Base-by-base conservation (phyloP, 495 filamentous ascomycete species). In the Neurospora sp. region DNA sequence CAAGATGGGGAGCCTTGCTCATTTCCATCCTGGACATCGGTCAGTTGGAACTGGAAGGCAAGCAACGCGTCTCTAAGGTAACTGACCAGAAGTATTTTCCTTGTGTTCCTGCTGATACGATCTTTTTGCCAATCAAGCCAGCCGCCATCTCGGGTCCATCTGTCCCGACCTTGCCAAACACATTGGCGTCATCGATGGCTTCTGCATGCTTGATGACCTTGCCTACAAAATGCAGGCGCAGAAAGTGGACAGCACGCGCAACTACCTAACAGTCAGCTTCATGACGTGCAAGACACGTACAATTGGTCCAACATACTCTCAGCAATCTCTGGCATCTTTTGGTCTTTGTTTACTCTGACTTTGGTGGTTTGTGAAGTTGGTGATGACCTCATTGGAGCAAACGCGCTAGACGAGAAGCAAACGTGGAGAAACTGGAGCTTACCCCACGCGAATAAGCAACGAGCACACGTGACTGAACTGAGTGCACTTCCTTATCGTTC, bases 31-130 rank as follows among this genome's bases (percentile, higher is more conserved):
- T 85, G 18, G n/a, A 49, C 4, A 18, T 1, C 5, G 12, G 69
- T 76, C 23, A 75, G 70, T 41, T n/a, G 27, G 18, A 27, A 7
- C 37, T 14, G 18, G 10, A n/a, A 18, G 42, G 11, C 7, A 18
- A 40, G 12, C 0, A 9, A 14, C 20, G 14, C 23, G 39, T 37
- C 23, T 60, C 12, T 5, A 37, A 12, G 35, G 39, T 5, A 5
- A 75, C 81, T 37, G 75, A 88, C 92, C 96, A 99, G 80, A 98
- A 97, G 78, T 98, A 98, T 87, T 98, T 99, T 23, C 95, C 95
- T 80, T 97, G 95, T 74, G 91, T 93, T 0, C 90, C 90, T 4
- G 93, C 91, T 72, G 89, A 90, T 9, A 90, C 75, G 5, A 97
- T 84, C 75, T 90, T 94, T 81, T 93, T 95, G 4, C 93, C 94